Evolutionary conservation across 2,329 filamentous ascomycete genomes (phyloP), one percentile per base, ranked within the genome.

Genomic region (Endoconidiophora polonica): DNA sequence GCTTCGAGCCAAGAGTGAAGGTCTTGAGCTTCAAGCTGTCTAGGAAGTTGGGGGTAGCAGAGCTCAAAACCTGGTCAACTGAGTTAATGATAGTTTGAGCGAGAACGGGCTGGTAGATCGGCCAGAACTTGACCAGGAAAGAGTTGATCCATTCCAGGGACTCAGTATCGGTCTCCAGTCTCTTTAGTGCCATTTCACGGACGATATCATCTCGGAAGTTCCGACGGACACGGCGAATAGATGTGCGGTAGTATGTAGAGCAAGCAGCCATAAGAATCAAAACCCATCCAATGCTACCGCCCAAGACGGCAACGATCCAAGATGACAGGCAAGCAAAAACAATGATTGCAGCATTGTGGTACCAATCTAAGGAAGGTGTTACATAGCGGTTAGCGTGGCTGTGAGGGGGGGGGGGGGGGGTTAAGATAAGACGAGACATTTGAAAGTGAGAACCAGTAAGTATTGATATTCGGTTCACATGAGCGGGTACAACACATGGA

Each of bases 71-170:
- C 68, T 96, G 91, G 60, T 98, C 91, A 44, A 96, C 91, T 0
- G 88, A 87, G 63, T 81, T 86, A 65, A 96, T 84, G 59, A 98
- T 83, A 20, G 86, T 93, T 57, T 91, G 79, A 54, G 87, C 90
- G 10, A 98, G 76, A 7, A 96, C 86, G 1, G 91, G 91, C 50
- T 91, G 86, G 63, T 94, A 96, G 60, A 98, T 98, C 55, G 91
- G 91, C 91, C 91, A 98, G 68, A 98, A 98, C 64, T 98, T 98
- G 67, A 93, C 79, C 58, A 98, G 64, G 68, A 98, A 98, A 58
- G 86, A 94, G 71, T 98, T 98, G 65, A 98, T 96, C 91, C 91
- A 98, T 65, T 98, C 91, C 45, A 98, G 71, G 51, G 84, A 91
- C 66, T 98, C 91, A 23, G 79, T 79, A 58, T 98, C 91, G 6